Evolutionary conservation across 371 early-diverging fungal species (phyloP).

Genomic region (Sanchytrium tribonematis): DNA sequence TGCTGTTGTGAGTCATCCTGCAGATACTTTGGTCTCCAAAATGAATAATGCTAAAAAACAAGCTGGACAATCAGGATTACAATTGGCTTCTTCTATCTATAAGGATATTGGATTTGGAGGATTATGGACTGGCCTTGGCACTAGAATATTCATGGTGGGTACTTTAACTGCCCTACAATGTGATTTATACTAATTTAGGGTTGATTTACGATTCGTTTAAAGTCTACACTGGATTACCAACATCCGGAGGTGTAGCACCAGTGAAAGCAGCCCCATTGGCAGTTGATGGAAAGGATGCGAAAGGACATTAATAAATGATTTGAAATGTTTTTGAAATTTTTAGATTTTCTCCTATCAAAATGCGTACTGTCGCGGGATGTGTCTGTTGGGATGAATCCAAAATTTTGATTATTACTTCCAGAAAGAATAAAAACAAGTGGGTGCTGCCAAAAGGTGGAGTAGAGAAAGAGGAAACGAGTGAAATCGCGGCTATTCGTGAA

Average conservation of each 20-base stretch:
- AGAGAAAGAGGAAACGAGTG: background rate
- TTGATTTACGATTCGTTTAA: slow-evolving; percentile 37
- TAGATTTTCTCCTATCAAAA: background rate
- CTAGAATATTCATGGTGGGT: slow-evolving; percentile 45
- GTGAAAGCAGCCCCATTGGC: no score
- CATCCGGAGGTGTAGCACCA: no score
- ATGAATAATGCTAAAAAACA: slow-evolving; percentile 36
- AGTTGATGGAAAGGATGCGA: no score
- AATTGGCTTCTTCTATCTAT: slow-evolving; percentile 22
- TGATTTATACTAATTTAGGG: slow-evolving; percentile 29
- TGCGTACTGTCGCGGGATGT: background rate
- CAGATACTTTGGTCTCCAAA: slow-evolving; percentile 73
- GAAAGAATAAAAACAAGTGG: background rate
- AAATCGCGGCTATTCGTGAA: background rate
- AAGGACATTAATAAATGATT: no score
- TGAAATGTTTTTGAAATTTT: no score
- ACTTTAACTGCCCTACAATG: slow-evolving; percentile 37
- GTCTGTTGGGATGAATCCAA: background rate
- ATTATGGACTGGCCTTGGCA: slow-evolving; percentile 31
- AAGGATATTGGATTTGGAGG: slow-evolving; percentile 31
- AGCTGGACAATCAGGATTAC: slow-evolving; percentile 22
- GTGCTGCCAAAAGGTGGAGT: background rate
- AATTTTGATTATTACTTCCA: background rate
- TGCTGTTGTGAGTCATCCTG: slow-evolving; percentile 76
- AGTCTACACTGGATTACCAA: slow-evolving; percentile 25